A percentile compares a stretch with the other conserved stretches of the same genome.
These are phyloP conservation scores for Tolypocladium pustulatum DNA, from an alignment of 2,329 filamentous ascomycete genomes.

Conservation along the genomic window DNA sequence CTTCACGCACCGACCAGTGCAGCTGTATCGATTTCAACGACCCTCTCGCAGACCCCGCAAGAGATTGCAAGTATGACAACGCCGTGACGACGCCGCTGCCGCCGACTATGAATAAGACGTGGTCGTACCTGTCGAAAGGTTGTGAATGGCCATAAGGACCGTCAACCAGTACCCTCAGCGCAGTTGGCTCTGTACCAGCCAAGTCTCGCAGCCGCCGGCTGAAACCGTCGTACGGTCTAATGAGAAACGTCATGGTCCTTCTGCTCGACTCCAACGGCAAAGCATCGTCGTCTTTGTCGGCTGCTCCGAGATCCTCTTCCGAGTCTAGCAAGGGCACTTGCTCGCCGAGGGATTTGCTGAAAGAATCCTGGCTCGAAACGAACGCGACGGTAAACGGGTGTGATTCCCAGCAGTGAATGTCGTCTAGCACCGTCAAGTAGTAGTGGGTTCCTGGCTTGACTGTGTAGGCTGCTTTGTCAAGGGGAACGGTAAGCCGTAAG, in stretches of 20 bases:
- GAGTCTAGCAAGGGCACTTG: conserved; percentile 9
- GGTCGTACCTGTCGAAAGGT: conserved; percentile 25
- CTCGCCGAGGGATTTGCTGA: conserved; percentile 12
- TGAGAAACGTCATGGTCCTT: conserved; percentile 22
- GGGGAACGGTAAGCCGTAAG: conserved; percentile 27
- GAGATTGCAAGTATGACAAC: conserved; percentile 23
- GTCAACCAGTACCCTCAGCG: conserved; percentile 28
- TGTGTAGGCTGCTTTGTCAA: conserved; percentile 19
- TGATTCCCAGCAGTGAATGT: conserved; percentile 33
- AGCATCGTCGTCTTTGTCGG: not conserved
- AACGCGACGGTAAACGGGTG: conserved; percentile 38
- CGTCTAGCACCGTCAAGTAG: conserved; percentile 32
- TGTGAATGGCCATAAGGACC: conserved; percentile 33
- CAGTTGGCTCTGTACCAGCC: conserved; percentile 10
- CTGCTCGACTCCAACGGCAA: conserved; percentile 10
- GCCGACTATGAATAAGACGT: conserved; percentile 31
- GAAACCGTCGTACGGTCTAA: conserved; percentile 34
- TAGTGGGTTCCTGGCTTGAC: conserved; percentile 32
- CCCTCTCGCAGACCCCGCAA: conserved; percentile 9
- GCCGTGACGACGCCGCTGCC: conserved; percentile 34
- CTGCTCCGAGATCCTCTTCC: not conserved
- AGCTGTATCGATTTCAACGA: conserved; percentile 18
- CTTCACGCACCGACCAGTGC: conserved; percentile 33
- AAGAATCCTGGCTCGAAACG: conserved; percentile 7
- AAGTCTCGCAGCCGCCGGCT: conserved; percentile 24